These are phyloP conservation scores for Plantago rigida DNA, from an alignment of 305 asterid genomes.

Conservation along the genomic window DNA sequence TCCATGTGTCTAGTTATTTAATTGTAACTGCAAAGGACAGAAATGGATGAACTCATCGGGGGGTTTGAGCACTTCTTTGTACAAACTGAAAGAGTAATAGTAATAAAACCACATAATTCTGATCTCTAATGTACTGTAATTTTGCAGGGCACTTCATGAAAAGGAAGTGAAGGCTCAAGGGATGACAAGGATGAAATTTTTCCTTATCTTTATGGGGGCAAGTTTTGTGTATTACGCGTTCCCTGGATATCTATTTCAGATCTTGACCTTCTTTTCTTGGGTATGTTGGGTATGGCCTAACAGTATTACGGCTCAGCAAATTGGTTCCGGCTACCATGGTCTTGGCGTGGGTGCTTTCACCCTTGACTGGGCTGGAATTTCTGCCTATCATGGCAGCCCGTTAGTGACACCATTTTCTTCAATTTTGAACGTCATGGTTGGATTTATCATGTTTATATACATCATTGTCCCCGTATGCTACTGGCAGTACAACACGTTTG, in stretches of 20 bases:
- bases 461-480: slow-evolving; percentile 80
- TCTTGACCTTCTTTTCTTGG: slow-evolving; percentile 90
- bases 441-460: slow-evolving; percentile 84
- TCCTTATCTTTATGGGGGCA: slow-evolving; percentile 60
- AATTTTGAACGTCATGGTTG: slow-evolving; percentile 67
- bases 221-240: slow-evolving; percentile 70
- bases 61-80: too few species aligned
- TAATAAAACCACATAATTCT: not conserved
- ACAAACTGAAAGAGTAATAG: too few species aligned
- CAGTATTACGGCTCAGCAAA: slow-evolving; percentile 93
- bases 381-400: slow-evolving; percentile 97
- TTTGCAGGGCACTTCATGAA: slow-evolving; percentile 85
- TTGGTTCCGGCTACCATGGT: slow-evolving; percentile 90
- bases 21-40: too few species aligned
- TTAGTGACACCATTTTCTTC: slow-evolving; percentile 79
- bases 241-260: slow-evolving; percentile 86
- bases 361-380: slow-evolving; percentile 95
- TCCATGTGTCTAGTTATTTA: too few species aligned
- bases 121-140: not conserved
- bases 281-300: slow-evolving; percentile 91
- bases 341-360: slow-evolving; percentile 93
- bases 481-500: slow-evolving; percentile 90
- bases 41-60: too few species aligned
- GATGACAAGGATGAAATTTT: slow-evolving; percentile 74
- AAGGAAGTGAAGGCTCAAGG: slow-evolving; percentile 56